Base-by-base conservation (phyloP, 2,329 filamentous ascomycete species). In the Clarireedia monteithiana region DNA sequence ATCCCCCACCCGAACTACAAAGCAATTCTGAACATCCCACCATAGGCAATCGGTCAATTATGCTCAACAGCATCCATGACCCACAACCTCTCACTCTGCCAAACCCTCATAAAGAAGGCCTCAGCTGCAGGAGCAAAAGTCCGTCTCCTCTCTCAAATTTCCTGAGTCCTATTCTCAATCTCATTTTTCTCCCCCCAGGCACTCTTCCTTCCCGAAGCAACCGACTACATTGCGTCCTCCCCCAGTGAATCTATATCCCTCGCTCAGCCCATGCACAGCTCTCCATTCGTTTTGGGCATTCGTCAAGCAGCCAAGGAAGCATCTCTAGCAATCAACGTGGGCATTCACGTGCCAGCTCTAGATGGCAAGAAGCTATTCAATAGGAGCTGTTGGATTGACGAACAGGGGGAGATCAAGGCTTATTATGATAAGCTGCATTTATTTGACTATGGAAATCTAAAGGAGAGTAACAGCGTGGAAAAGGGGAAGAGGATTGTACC, bases 151-250 rank as follows among this genome's bases (percentile, higher is more conserved):
- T 54, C 14, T 7, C 7, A 42, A 6, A 42, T n/a, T 17, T 24
- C 15, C 10, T 15, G 7, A 46, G 17, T 26, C 42, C 27, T 46
- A 23, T 15, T 7, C 24, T 14, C 9, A 7, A 15, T 24, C 39
- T 36, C 50, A 48, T 27, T 12, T n/a, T 17, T 15, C 23, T 20
- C 6, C 34, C 26, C 17, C 14, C 60, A 88, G 81, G 83, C 88
- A 17, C 80, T 96, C 50, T 96, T 97, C 74, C 85, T 96, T 53
- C 92, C 92, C 12, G 92, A 96, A 78, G 92, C 92, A 10, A 62
- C 64, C 26, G 57, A 60, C 46, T 60, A 96, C 75, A 91, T 96
- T 65, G 86, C 83, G 20, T 76, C 30, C 3, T 84, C 83, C 0
- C 76, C 85, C 2, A 70, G 80, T 10, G 84, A 91, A 64, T 87